Evolutionary conservation across 352 stramenopile genomes (phyloP).

Genomic region (Phytophthora sp.): DNA sequence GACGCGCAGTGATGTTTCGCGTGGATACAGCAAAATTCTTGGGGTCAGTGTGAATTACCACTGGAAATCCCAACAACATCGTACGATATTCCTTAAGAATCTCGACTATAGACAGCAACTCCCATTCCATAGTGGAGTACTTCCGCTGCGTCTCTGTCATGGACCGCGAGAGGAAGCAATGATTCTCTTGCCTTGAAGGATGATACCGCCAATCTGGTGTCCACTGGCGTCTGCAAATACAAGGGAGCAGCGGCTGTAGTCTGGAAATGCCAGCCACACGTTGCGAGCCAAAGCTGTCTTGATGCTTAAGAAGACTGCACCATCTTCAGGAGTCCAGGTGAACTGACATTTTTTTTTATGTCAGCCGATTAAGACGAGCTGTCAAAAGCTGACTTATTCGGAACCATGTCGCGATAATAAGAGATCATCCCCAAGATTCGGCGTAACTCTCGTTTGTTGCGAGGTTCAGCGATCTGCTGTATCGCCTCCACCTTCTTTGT

Average conservation of each 20-base stretch:
- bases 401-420: conserved; percentile 14
- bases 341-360: not conserved
- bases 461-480: conserved; percentile 8
- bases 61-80: conserved; percentile 10
- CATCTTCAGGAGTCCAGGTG: conserved; percentile 3
- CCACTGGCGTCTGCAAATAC: conserved; percentile 7
- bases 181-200: conserved; percentile 4
- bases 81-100: conserved; percentile 16
- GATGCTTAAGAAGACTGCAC: conserved; percentile 2
- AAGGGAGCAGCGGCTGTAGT: not conserved
- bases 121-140: conserved; percentile 9
- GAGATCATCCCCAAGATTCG: conserved; percentile 9
- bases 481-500: conserved; percentile 10
- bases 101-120: conserved; percentile 2
- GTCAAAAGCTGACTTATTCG: conserved; percentile 6
- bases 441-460: not conserved
- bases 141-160: not conserved
- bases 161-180: conserved; percentile 5
- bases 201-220: not conserved
- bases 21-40: conserved; percentile 7
- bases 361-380: not conserved
- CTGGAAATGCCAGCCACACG: not conserved
- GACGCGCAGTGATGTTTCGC: conserved; percentile 6
- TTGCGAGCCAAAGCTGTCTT: conserved; percentile 9
- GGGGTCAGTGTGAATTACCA: conserved; percentile 14